phyloP scores from a whole-genome alignment of 805 yeast genomes.

The Brettanomyces custersianus region DNA sequence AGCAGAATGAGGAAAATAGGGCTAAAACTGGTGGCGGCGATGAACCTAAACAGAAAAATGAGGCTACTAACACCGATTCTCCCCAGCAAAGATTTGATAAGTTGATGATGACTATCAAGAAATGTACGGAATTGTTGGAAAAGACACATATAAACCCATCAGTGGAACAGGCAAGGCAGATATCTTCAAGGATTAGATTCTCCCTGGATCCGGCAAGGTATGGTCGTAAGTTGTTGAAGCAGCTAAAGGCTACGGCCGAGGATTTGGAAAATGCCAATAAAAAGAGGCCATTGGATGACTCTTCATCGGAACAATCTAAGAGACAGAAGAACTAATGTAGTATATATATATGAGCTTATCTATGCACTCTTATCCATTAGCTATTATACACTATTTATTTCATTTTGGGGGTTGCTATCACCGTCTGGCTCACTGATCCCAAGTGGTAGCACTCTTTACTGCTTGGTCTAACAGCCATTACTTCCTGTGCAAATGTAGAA shows the following conservation, averaged over 20 bases:
- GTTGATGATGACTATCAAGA: constrained; percentile 26
- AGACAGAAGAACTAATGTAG: background rate
- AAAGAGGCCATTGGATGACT: background rate
- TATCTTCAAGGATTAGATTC: constrained; percentile 57
- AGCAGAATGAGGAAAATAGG: constrained; percentile 5
- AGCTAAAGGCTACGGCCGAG: background rate
- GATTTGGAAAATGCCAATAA: background rate
- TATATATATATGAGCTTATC: too few species aligned
- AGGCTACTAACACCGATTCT: constrained; percentile 1
- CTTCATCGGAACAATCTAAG: background rate
- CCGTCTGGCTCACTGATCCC: constrained; percentile 48
- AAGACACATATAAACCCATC: constrained; percentile 34
- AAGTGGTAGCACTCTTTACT: constrained; percentile 35
- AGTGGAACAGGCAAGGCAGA: constrained; percentile 51
- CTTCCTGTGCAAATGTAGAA: constrained; percentile 63
- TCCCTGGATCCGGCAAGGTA: constrained; percentile 45
- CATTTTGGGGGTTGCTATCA: constrained; percentile 48
- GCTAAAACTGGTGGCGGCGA: background rate
- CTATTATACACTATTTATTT: too few species aligned
- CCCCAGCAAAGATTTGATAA: constrained; percentile 2
- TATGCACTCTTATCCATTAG: too few species aligned
- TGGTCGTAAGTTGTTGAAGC: constrained; percentile 14
- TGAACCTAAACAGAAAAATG: constrained; percentile 7
- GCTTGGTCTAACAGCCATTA: constrained; percentile 35
- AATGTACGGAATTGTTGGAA: constrained; percentile 41